Evolutionary conservation across 202 grass and related monocot genomes (phyloP), one percentile per base, ranked within the genome.

Genomic region (Musa balbisiana): DNA sequence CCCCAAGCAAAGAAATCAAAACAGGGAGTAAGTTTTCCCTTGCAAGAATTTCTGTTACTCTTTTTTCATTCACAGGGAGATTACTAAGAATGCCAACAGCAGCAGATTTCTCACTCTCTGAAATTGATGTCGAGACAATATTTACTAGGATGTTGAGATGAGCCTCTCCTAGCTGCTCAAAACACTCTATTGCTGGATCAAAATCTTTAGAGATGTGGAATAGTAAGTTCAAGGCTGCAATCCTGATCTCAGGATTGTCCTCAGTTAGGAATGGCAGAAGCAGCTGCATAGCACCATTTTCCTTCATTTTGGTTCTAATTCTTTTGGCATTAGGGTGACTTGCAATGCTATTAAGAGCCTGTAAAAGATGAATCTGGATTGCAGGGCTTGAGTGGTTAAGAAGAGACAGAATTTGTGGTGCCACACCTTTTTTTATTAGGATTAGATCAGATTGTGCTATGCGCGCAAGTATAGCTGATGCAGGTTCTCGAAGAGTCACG

Each of bases 301-400:
- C 59, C 67, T 82, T 92, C 56, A 97, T 83, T 82, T 87, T 97
- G 68, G 73, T 67, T 80, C 93, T 96, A 33, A 78, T 82, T 64
- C 84, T 90, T 78, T 84, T 90, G 59, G 93, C 86, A 67, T 82
- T 89, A 10, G 52, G n/a, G 49, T 97, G 90, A 33, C 87, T 80
- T 22, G 82, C 86, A 70, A 97, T 92, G 23, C 84, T 89, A 70
- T 80, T 89, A 24, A 97, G 90, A 69, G 87, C 87, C 70, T 85
- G 89, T 69, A 97, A 81, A 75, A 97, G 87, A 82, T 97, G 86
- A 80, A 89, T 77, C 23, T 97, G 90, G 81, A 89, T 97, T 25
- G 87, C 79, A 71, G 82, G 82, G 51, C 87, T 89, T 0, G 87
- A 87, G 52, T 92, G 72, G 81, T 92, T 97, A 66, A 96, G 86